A percentile compares a stretch with the other conserved stretches of the same genome.
phyloP scores from a whole-genome alignment of 1,284 basidiomycete genomes.

The Ceratobasidium theobromae region DNA sequence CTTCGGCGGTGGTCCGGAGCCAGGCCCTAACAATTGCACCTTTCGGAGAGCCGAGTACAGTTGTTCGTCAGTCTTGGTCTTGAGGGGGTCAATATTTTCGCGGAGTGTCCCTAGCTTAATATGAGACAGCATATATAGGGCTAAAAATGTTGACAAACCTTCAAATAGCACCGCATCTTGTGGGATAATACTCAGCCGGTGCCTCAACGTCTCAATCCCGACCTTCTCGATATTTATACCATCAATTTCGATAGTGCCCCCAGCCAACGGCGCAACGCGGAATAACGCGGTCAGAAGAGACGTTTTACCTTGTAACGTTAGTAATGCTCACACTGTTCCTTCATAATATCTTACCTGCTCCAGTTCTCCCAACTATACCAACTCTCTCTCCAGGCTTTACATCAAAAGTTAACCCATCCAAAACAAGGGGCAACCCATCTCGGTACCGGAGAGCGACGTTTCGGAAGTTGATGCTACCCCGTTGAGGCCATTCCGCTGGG shows the following conservation, averaged over 20 bases:
- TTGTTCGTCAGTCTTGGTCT: conserved; percentile 55
- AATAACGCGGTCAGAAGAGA: conserved; percentile 70
- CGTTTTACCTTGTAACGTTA: conserved; percentile 57
- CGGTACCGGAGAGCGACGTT: conserved; percentile 67
- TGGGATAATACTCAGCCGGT: conserved; percentile 68
- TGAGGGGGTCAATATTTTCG: conserved; percentile 67
- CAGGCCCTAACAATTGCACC: conserved; percentile 56
- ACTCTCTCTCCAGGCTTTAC: conserved; percentile 72
- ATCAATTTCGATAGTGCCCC: conserved; percentile 63
- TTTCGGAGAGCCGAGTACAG: conserved; percentile 56
- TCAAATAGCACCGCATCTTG: conserved; percentile 64
- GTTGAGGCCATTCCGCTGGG: conserved; percentile 64
- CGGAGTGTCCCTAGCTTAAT: conserved; percentile 58
- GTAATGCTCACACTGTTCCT: neutral
- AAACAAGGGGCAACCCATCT: conserved; percentile 67
- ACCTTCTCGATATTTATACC: conserved; percentile 53
- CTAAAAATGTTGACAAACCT: conserved; percentile 37
- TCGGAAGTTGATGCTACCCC: conserved; percentile 62
- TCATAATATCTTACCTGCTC: conserved; percentile 53
- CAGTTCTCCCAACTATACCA: conserved; percentile 74
- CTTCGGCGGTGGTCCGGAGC: conserved; percentile 2
- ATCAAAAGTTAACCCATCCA: conserved; percentile 65
- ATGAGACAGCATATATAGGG: conserved; percentile 32
- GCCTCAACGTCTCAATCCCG: conserved; percentile 54
- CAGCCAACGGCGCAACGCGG: conserved; percentile 64